Evolutionary conservation across 257 asterid species (phyloP), one percentile per base, ranked within the genome.

Genomic region (Capsicum chinense): DNA sequence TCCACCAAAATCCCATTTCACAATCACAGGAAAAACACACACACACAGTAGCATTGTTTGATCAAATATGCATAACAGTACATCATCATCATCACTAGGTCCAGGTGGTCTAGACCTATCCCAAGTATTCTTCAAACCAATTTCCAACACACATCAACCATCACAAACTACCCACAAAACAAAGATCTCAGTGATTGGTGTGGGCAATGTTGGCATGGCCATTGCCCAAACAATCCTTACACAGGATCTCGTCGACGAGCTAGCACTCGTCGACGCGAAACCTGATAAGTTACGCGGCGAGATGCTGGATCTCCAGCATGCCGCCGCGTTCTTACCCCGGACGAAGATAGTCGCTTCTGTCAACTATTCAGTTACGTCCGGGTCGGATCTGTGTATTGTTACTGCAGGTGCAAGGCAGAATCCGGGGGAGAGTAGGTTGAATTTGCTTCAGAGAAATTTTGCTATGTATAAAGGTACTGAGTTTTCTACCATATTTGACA

Each of bases 131-230:
- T 93, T 93, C 92, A 85, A 87, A 83, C 89, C 94, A 84, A 88
- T 95, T 78, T n/a, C 78, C 80, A 87, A 91, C 82, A 85, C 86
- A 2, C 58, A 89, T 6, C 86, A 93, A 8, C 86, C 92, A 5
- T 82, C 94, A 4, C 52, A 90, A 76, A 71, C 92, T 81, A 89
- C 82, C 7, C 98, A 93, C 86, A 91, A 79, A 86, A 92, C 92
- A 84, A 93, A 95, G 79, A 87, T 95, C 90, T 88, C 98, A 82
- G 97, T 95, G 47, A 91, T 95, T 48, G 98, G 98, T 64, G 93
- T 93, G 42, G 98, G 98, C 2, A 95, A 95, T 89, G 98, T 95
- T 42, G 98, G 98, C 7, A 95, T 92, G 98, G 98, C 98, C 79
- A 95, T 95, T 26, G 98, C 98, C 8, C 98, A 95, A 83, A 95